Percentiles rank a stretch among this genome's conserved stretches.
These are phyloP conservation scores for Candida glaebosa DNA, from an alignment of 805 yeast genomes.

Conservation along the genomic window DNA sequence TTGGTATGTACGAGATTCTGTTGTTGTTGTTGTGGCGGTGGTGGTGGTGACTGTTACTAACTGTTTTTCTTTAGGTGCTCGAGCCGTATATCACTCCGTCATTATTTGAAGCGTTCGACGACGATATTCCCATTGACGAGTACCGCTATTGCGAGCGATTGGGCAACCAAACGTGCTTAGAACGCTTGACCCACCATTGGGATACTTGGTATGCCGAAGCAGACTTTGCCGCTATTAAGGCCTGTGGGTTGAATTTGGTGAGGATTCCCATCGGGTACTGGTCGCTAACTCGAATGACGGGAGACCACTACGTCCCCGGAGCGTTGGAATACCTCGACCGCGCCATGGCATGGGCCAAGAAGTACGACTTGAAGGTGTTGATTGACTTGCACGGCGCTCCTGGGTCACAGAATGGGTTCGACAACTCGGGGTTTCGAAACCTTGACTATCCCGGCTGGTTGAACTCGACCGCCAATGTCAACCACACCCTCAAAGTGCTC, in stretches of 20 bases:
- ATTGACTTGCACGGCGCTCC: slow-evolving; percentile 80
- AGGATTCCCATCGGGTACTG: slow-evolving; percentile 79
- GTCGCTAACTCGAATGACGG: slow-evolving; percentile 53
- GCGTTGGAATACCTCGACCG: slow-evolving; percentile 61
- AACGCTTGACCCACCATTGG: slow-evolving; percentile 52
- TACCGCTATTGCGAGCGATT: slow-evolving; percentile 48
- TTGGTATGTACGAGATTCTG: neutral
- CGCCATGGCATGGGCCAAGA: slow-evolving; percentile 66
- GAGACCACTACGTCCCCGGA: slow-evolving; percentile 65
- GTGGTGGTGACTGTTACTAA: neutral
- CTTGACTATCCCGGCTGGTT: slow-evolving; percentile 35
- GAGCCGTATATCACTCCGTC: slow-evolving; percentile 74
- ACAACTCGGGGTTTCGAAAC: slow-evolving; percentile 68
- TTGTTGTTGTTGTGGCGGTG: too few species aligned
- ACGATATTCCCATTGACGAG: slow-evolving; percentile 55
- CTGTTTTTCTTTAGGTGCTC: slow-evolving; percentile 31
- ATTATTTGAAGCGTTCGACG: slow-evolving; percentile 43
- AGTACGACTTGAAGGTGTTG: slow-evolving; percentile 61
- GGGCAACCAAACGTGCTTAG: slow-evolving; percentile 45
- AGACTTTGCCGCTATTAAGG: slow-evolving; percentile 51
- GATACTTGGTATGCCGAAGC: slow-evolving; percentile 53
- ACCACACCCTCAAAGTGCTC: slow-evolving; percentile 30
- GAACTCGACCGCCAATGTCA: slow-evolving; percentile 23
- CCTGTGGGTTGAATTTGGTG: slow-evolving; percentile 63
- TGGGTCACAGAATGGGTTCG: slow-evolving; percentile 85